Evolutionary conservation across 257 asterid species (phyloP), one percentile per base, ranked within the genome.

Genomic region (Salvia splendens): DNA sequence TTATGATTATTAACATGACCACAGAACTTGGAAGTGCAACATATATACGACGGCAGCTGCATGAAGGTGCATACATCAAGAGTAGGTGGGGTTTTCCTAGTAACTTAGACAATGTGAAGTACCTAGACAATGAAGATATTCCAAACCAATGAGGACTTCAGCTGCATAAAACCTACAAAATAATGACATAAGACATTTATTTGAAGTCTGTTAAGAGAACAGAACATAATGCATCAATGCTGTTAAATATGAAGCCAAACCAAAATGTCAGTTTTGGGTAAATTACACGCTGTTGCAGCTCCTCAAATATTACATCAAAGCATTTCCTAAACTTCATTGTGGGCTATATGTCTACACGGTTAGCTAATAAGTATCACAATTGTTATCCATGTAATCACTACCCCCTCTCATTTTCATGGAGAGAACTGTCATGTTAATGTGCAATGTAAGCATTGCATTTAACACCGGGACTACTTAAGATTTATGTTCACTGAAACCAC

Each of bases 91-190:
- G 57, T 59, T 40, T 35, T 24, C 20, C 6, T 60, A 62, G 24
- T 12, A 30, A 32, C 9, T 20, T 43, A 9, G 46, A 59, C 30
- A 8, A n/a, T 6, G 61, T 35, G 68, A 80, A 49, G 35, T 85
- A 93, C 99, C 99, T 84, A 93, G 81, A 80, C 97, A 93, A 67
- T 93, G 99, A 81, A 93, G 97, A 81, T 93, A 93, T 76, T 93
- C 99, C 92, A 93, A 80, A 70, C 92, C 87, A 79, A 93, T 83
- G 77, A 90, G 72, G 69, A 93, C 95, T 77, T 90, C 99, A 61
- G 97, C 99, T 47, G 96, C 95, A 81, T 82, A 93, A 82, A 93
- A 93, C 89, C 99, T 93, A 86, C 62, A 53, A 68, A 74, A 41
- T 8, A 40, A 20, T 49, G 55, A 63, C 35, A 64, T 15, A 55